Conservation (phyloP, 2,329 filamentous ascomycete species). For the Remersonia thermophila region DNA sequence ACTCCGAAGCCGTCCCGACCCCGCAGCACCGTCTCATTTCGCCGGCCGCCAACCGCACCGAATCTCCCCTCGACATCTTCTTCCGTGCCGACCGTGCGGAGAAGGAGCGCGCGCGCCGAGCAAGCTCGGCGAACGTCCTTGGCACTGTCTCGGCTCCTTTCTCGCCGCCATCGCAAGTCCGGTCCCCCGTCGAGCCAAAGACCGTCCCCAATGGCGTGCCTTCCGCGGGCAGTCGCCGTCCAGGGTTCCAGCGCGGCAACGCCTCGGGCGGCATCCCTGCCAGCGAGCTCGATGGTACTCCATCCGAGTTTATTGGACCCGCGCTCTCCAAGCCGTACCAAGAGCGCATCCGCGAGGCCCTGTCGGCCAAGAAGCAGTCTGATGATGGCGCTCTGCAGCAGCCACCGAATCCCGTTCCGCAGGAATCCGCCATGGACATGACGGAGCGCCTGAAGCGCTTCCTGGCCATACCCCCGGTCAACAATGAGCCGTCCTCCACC, state of each 20-base stretch:
- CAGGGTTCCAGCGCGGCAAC: constrained; percentile 31
- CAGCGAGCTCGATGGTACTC: constrained; percentile 54
- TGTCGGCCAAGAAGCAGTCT: constrained; percentile 21
- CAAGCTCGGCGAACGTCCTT: constrained; percentile 36
- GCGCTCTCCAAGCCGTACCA: constrained; percentile 57
- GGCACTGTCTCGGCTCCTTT: constrained; percentile 29
- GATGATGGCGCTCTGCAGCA: constrained; percentile 6
- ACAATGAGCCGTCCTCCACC: constrained; percentile 1
- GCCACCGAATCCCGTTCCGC: no score
- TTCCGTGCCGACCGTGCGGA: constrained; percentile 80
- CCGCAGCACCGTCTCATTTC: constrained; percentile 26
- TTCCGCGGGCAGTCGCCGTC: constrained; percentile 22
- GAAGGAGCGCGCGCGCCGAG: constrained; percentile 47
- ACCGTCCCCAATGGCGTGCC: constrained; percentile 24
- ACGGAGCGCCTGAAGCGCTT: constrained; percentile 46
- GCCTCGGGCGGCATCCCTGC: constrained; percentile 47
- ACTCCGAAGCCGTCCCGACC: constrained; percentile 35
- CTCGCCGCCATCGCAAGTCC: constrained; percentile 35
- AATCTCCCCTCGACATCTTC: constrained; percentile 79
- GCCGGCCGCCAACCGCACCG: constrained; percentile 29
- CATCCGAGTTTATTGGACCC: constrained; percentile 44
- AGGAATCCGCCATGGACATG: no score
- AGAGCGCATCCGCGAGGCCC: constrained; percentile 47
- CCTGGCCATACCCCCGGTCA: constrained; percentile 22
- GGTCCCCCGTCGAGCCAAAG: constrained; percentile 20